These are phyloP conservation scores for Fusarium pseudograminearum DNA, from an alignment of 2,329 filamentous ascomycete species.

Conservation along the genomic window DNA sequence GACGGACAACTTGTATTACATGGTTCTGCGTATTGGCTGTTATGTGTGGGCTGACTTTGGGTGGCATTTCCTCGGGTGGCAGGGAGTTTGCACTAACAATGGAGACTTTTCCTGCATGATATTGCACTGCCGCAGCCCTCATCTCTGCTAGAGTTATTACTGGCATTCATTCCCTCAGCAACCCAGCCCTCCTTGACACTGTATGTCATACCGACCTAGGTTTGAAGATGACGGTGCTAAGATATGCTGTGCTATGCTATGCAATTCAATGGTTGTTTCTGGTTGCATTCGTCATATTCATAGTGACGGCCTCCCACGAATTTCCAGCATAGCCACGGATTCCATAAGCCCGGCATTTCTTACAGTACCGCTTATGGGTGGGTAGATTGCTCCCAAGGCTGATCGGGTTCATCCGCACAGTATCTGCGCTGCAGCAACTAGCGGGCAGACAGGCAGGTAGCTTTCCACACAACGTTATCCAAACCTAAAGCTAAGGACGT, in stretches of 20 bases:
- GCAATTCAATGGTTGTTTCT: background rate
- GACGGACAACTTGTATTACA: slow-evolving; percentile 18
- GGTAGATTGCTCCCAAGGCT: slow-evolving; percentile 34
- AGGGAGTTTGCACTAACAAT: slow-evolving; percentile 19
- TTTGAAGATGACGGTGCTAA: slow-evolving; percentile 10
- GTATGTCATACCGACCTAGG: slow-evolving; percentile 20
- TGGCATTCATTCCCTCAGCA: slow-evolving; percentile 20
- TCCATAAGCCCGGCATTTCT: slow-evolving; percentile 32
- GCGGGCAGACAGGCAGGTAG: slow-evolving; percentile 13
- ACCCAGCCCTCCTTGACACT: slow-evolving; percentile 15
- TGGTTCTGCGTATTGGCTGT: slow-evolving; percentile 21
- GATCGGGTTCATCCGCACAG: slow-evolving; percentile 32
- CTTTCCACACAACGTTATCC: slow-evolving; percentile 1
- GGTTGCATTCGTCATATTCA: background rate
- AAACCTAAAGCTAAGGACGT: slow-evolving; percentile 16
- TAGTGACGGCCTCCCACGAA: slow-evolving; percentile 6
- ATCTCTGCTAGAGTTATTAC: slow-evolving; percentile 12
- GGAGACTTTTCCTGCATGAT: slow-evolving; percentile 16
- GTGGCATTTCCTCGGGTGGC: background rate
- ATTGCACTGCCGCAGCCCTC: slow-evolving; percentile 29
- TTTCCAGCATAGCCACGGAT: slow-evolving; percentile 1
- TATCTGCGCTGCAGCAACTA: slow-evolving; percentile 6
- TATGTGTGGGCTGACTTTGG: background rate
- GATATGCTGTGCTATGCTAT: slow-evolving; percentile 5
- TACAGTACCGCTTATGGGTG: background rate